Base-by-base conservation (phyloP, 768 basidiomycete species). In the Tylopilus sp. region DNA sequence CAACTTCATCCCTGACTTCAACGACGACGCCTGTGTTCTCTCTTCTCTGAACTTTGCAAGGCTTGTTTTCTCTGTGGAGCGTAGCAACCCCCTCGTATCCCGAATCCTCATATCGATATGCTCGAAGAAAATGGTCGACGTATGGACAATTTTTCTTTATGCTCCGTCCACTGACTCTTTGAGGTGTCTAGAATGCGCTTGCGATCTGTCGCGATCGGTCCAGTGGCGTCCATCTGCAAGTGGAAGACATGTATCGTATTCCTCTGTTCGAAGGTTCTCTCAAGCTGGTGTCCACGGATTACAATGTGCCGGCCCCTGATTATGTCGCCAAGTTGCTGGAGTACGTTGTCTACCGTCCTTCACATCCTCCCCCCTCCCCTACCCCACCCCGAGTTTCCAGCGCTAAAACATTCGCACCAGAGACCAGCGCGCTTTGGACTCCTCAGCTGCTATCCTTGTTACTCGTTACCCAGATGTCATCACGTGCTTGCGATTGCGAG, bases 391-490 rank as follows among this genome's bases (percentile, higher is more conserved):
- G n/a, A n/a, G 15, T 35, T 39, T 33, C 10, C 11, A 20, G 28
- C 13, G 15, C 45, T 55, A 12, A 63, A 21, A 11, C 1, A 36
- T 22, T 30, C 50, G 40, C 52, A 57, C 31, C 57, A 75, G 65
- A 44, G 57, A 60, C 26, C 46, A 57, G 53, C 63, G 48, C 17
- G 47, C 44, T 17, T 40, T 28, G 13, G 51, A 21, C 22, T 62
- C 47, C 40, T 63, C 50, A 61, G 71, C 39, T 58, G 73, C 26
- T 70, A 72, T 47, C 23, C 65, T 85, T 36, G 74, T 86, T 52
- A 81, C 82, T 4, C 79, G 81, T 13, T 77, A 78, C 39, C 84
- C 83, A 1, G 78, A 85, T 56, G 81, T 83, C 33, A 50, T 86
- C 36, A 64, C 74, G 17, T 79, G 81, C 57, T 51, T 85, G 49